Evolutionary conservation across 106 monocot genomes (phyloP), one percentile per base, ranked within the genome.

Genomic region (Acanthochlamys bracteata): DNA sequence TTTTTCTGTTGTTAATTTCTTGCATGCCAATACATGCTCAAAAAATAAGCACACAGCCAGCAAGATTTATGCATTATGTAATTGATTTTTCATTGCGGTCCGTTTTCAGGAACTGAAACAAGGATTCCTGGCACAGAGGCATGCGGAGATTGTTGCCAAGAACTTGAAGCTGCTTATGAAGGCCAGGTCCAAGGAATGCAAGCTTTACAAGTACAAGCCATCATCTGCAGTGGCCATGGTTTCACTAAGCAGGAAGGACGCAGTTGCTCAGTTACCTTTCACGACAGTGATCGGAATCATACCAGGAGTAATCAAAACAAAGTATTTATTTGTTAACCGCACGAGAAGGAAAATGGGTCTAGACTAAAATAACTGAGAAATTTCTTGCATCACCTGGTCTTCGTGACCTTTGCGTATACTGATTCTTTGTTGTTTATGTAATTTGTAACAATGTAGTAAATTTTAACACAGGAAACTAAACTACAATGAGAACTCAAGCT

Each of bases 101-200:
- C n/a, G 17, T 60, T 53, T 10, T 27, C 75, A 84, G 78, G 82
- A 86, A 60, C 27, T 65, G 24, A 86, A 82, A 39, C 76, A 79
- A 73, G 86, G 86, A 23, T 76, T 66, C 55, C 63, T 76, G 23
- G 86, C 86, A 21, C 76, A 86, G 60, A 69, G 33, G 62, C 86
- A 82, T 20, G 82, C 86, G 3, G 46, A 20, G 56, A 75, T 82
- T 23, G 82, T 79, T 8, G 78, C 67, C 0, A 79, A 82, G 69
- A 86, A 76, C 76, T 55, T 86, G 49, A 75, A 76, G 66, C 20
- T 66, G 41, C 53, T 79, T 56, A 71, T 79, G n/a, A 86, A 86
- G 56, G 79, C 71, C 33, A 54, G 45, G 23, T 66, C 52, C 0
- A 71, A 69, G 65, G 65, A 45, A 45, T 45, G 25, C 41, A 79